Evolutionary conservation across 2,329 filamentous ascomycete species (phyloP).

Genomic region (Dichotomopilus funicola): DNA sequence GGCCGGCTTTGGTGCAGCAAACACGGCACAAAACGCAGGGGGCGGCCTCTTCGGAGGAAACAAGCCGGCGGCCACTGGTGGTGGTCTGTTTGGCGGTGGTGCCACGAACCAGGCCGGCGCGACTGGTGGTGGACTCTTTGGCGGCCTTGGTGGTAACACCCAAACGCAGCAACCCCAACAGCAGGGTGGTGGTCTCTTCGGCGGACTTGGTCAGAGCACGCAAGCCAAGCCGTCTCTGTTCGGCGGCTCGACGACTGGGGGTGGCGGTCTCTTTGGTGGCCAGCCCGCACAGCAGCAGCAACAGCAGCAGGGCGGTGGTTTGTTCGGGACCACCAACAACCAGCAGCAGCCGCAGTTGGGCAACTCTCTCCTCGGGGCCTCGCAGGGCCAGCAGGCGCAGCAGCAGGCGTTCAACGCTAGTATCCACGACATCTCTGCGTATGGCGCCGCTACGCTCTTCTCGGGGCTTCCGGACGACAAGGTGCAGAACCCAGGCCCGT

Average conservation of each 20-base stretch:
- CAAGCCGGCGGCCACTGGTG: conserved; percentile 36
- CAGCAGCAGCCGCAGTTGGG: conserved; percentile 47
- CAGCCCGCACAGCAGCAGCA: conserved; percentile 14
- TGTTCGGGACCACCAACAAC: conserved; percentile 47
- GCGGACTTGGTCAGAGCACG: conserved; percentile 44
- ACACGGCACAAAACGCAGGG: conserved; percentile 17
- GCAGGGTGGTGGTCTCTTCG: conserved; percentile 39
- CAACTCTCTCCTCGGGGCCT: conserved; percentile 54
- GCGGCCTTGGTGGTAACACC: conserved; percentile 36
- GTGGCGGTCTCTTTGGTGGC: conserved; percentile 29
- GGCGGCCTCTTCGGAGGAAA: conserved; percentile 49
- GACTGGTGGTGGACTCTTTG: conserved; percentile 30
- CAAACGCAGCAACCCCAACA: conserved; percentile 19
- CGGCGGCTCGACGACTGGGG: conserved; percentile 35
- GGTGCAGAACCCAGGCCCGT: conserved; percentile 69
- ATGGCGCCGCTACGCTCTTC: conserved; percentile 83
- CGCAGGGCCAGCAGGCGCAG: conserved; percentile 43
- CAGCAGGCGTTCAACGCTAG: conserved; percentile 68
- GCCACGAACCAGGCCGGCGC: conserved; percentile 31
- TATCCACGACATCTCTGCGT: conserved; percentile 77
- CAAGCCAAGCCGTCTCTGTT: conserved; percentile 53
- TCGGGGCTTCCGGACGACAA: conserved; percentile 59
- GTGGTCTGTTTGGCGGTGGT: conserved; percentile 44
- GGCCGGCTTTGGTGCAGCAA: conserved; percentile 23
- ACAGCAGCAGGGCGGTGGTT: conserved; percentile 26